Evolutionary conservation across 345 rosid species (phyloP).

Genomic region (Abelmoschus esculentus): DNA sequence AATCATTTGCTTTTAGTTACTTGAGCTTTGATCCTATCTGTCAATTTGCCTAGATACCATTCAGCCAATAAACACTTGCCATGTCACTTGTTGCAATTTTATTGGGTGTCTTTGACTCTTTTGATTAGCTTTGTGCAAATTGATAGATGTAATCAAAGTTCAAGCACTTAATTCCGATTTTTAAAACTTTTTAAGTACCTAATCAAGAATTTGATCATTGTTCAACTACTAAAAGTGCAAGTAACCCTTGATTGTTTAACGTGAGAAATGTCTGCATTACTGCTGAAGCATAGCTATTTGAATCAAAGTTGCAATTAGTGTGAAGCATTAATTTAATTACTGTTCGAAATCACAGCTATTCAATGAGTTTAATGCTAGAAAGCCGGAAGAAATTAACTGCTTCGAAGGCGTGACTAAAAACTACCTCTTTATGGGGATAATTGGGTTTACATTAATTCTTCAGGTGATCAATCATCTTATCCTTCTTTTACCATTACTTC

Average conservation of each 20-base stretch:
- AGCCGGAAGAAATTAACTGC: constrained; percentile 83
- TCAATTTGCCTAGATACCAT: not conserved
- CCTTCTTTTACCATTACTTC: not conserved
- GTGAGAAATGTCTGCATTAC: not conserved
- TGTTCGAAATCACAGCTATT: constrained; percentile 48
- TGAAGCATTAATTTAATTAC: not conserved
- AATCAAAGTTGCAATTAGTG: not conserved
- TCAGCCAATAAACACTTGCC: not conserved
- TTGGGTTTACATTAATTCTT: constrained; percentile 65
- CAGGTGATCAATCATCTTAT: constrained; percentile 41
- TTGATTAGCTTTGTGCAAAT: not conserved
- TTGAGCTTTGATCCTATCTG: not conserved
- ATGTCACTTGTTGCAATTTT: not conserved
- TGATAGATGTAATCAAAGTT: not conserved
- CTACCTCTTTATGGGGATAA: constrained; percentile 62
- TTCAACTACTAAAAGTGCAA: not conserved
- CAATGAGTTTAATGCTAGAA: constrained; percentile 94
- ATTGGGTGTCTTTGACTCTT: not conserved
- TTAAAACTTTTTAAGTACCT: not conserved
- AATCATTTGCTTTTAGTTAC: not conserved
- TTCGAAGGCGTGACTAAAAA: constrained; percentile 74
- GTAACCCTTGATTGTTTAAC: not conserved
- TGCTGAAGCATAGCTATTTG: not conserved
- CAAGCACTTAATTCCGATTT: not conserved
- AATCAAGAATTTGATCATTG: not conserved